Base-by-base conservation (phyloP, 306 rosid species). In the Comarum palustre region DNA sequence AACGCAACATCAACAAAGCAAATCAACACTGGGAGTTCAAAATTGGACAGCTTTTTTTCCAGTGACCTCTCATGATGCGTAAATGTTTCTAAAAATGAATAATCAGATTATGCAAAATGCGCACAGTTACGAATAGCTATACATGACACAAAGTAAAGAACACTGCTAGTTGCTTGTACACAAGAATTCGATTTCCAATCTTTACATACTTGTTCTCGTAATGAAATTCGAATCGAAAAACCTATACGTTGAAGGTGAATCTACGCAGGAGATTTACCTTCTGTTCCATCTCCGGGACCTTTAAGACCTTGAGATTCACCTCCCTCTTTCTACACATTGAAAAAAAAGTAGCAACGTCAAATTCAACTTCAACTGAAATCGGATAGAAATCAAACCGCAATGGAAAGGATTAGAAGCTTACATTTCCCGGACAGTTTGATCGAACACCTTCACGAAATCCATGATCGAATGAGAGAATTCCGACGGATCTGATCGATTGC, bases 351-450 rank as follows among this genome's bases (percentile, higher is more conserved):
- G 87, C 42, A 62, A 71, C 19, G 51, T 64, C 24, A 79, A 6
- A 67, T 24, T 29, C 31, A 51, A 43, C 19, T 27, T 29, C n/a
- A 71, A 75, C 64, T 58, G 22, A 22, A 38, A 66, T 69, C 68
- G 41, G 39, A 69, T 31, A 52, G 50, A 16, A 59, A 31, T 29
- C 42, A 55, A 32, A 65, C 79, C 39, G 76, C 36, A 61, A 74
- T 46, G 73, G 52, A 47, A 6, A 45, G 66, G 17, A 31, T 58
- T 41, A 2, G 73, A 81, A 73, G 73, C 90, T 85, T 73, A 87
- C 97, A 95, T 90, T 95, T 95, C 99, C 75, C 97, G 95, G 80
- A 95, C 99, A 34, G 99, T 95, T 80, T 95, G 99, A 90, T 95
- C 99, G 82, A 95, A 72, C 42, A 88, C 99, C 91, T 95, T 95